These are phyloP conservation scores for Sistotremastrum niveocremeum DNA, from an alignment of 768 basidiomycete genomes.

Conservation along the genomic window DNA sequence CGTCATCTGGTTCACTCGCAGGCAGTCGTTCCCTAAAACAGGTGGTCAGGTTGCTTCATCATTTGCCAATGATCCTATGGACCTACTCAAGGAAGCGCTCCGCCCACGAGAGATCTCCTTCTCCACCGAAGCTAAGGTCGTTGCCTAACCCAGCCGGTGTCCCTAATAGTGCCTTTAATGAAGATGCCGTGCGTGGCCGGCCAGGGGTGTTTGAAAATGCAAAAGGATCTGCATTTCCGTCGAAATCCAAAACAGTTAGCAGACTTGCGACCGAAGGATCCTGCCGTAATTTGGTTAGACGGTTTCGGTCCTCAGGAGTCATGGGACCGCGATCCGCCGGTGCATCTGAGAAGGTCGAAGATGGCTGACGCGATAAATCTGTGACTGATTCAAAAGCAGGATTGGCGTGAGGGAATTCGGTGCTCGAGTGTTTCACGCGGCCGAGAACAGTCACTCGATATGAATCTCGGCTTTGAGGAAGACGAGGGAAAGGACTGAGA, in stretches of 20 bases:
- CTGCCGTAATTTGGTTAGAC: slow-evolving; percentile 46
- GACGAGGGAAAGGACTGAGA: slow-evolving; percentile 36
- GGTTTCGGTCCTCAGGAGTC: slow-evolving; percentile 33
- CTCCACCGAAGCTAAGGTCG: slow-evolving; percentile 25
- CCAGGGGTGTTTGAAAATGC: slow-evolving; percentile 54
- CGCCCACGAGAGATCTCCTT: slow-evolving; percentile 79
- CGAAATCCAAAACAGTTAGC: slow-evolving; percentile 58
- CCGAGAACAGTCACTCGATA: slow-evolving; percentile 63
- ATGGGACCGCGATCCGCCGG: slow-evolving; percentile 21
- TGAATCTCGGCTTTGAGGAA: slow-evolving; percentile 31
- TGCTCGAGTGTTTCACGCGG: slow-evolving; percentile 44
- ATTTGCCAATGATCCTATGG: no score
- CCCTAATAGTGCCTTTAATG: slow-evolving; percentile 60
- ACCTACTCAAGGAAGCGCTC: slow-evolving; percentile 58
- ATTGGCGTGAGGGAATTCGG: slow-evolving; percentile 55
- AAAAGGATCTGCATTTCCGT: slow-evolving; percentile 45
- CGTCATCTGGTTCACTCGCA: no score
- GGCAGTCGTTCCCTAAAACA: no score
- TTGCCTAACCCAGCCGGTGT: slow-evolving; percentile 22
- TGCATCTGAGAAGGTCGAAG: slow-evolving; percentile 13
- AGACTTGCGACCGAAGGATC: slow-evolving; percentile 72
- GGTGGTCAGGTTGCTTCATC: no score
- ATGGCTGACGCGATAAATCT: slow-evolving; percentile 9
- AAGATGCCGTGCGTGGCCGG: slow-evolving; percentile 46
- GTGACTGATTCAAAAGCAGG: slow-evolving; percentile 17